Evolutionary conservation across 176 grass and related monocot genomes (phyloP).

Genomic region (Stipa capillata): DNA sequence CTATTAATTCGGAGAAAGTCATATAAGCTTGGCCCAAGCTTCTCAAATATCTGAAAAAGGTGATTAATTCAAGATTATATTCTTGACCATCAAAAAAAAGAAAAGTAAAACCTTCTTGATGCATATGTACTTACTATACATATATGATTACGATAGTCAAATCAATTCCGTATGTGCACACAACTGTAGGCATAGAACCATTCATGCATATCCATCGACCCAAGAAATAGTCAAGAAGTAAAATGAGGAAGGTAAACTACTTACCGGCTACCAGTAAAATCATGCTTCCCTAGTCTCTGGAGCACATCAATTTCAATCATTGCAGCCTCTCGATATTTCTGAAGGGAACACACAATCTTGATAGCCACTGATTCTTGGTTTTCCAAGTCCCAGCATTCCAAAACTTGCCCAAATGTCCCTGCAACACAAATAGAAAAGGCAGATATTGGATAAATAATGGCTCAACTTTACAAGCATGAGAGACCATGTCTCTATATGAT

Average conservation of each 20-base stretch:
- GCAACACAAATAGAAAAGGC: neutral
- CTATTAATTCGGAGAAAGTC: too few species aligned
- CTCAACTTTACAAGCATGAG: too few species aligned
- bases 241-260: slow-evolving; percentile 19
- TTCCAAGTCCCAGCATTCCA: too few species aligned
- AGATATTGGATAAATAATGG: too few species aligned
- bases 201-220: too few species aligned
- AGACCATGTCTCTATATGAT: too few species aligned
- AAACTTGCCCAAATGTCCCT: too few species aligned
- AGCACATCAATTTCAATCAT: too few species aligned
- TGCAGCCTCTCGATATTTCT: slow-evolving; percentile 88
- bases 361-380: too few species aligned
- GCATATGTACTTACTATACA: slow-evolving; percentile 94
- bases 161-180: slow-evolving; percentile 97
- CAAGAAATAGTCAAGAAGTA: too few species aligned
- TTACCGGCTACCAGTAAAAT: slow-evolving; percentile 60
- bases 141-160: slow-evolving; percentile 97
- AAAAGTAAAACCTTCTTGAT: slow-evolving; percentile 24
- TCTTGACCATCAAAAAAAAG: neutral
- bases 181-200: slow-evolving; percentile 77
- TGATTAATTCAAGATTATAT: slow-evolving; percentile 13
- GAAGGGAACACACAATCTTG: too few species aligned
- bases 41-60: slow-evolving; percentile 62
- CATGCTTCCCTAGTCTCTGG: slow-evolving; percentile 68
- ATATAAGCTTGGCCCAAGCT: too few species aligned